Evolutionary conservation across 805 yeast genomes (phyloP).

Genomic region (Pachysolen tannophilus): DNA sequence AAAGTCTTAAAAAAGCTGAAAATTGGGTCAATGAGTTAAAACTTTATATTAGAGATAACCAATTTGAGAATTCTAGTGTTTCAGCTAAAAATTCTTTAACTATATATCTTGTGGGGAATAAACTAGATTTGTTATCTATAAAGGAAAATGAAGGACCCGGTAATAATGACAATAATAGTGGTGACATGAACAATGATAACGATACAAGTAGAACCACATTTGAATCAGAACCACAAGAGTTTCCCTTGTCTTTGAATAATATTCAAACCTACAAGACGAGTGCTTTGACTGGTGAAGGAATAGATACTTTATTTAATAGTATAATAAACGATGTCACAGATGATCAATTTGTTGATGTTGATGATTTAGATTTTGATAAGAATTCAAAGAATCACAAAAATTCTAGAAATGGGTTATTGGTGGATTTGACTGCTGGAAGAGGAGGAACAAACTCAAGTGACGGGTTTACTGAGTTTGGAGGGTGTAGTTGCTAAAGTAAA

Average conservation of each 20-base stretch:
- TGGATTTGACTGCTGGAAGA: not conserved
- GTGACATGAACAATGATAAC: conserved; percentile 18
- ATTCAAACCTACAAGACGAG: conserved; percentile 38
- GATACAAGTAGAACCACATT: conserved; percentile 14
- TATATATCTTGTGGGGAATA: conserved; percentile 70
- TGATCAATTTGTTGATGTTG: conserved; percentile 16
- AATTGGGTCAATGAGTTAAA: conserved; percentile 84
- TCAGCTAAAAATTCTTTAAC: conserved; percentile 18
- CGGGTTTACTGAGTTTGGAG: no score
- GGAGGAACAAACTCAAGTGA: no score
- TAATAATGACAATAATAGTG: no score
- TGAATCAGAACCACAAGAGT: conserved; percentile 15
- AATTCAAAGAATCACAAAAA: not conserved
- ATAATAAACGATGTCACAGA: conserved; percentile 21
- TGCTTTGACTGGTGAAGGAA: conserved; percentile 65
- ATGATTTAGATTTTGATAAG: conserved; percentile 9
- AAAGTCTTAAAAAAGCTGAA: conserved; percentile 61
- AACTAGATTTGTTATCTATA: conserved; percentile 69
- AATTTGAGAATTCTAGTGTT: conserved; percentile 3
- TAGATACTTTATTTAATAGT: conserved; percentile 34
- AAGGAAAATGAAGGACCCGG: no score
- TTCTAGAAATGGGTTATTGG: not conserved
- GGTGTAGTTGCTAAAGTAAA: no score
- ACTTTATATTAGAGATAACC: conserved; percentile 17
- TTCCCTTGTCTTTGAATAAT: conserved; percentile 14